Evolutionary conservation across 208 protist genomes (phyloP).

Genomic region (Crithidia expoeki): DNA sequence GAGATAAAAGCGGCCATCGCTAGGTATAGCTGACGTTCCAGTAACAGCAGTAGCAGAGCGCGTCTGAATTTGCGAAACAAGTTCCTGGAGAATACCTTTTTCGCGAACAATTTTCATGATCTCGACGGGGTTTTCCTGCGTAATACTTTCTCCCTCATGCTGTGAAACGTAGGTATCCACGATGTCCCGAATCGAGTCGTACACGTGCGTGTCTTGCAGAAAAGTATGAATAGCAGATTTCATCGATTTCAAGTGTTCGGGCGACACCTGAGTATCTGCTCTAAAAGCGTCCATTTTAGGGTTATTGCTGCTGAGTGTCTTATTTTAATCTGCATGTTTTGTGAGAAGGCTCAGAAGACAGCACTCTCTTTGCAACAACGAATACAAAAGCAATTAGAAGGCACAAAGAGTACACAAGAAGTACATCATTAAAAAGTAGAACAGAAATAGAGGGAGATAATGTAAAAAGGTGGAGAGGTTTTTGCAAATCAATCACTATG

Average conservation of each 20-base stretch:
- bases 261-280: constrained; percentile 27
- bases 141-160: constrained; percentile 41
- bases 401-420: too few species aligned
- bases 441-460: too few species aligned
- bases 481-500: too few species aligned
- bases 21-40: constrained; percentile 22
- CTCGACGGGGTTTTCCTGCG: constrained; percentile 50
- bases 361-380: background rate
- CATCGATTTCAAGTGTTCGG: constrained; percentile 73
- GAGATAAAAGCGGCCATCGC: constrained; percentile 67
- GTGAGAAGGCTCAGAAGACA: background rate
- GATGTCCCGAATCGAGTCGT: constrained; percentile 88
- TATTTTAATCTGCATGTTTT: background rate
- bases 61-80: constrained; percentile 57
- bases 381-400: too few species aligned
- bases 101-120: constrained; percentile 88
- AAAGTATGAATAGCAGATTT: constrained; percentile 83
- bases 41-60: constrained; percentile 18
- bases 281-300: constrained; percentile 44
- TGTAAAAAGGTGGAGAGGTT: too few species aligned
- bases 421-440: too few species aligned
- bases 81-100: constrained; percentile 80
- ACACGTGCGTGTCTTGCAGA: constrained; percentile 83
- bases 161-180: constrained; percentile 85
- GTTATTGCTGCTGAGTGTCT: background rate